Evolutionary conservation across 257 asterid species (phyloP).

Genomic region (Solanum ossicruentum): DNA sequence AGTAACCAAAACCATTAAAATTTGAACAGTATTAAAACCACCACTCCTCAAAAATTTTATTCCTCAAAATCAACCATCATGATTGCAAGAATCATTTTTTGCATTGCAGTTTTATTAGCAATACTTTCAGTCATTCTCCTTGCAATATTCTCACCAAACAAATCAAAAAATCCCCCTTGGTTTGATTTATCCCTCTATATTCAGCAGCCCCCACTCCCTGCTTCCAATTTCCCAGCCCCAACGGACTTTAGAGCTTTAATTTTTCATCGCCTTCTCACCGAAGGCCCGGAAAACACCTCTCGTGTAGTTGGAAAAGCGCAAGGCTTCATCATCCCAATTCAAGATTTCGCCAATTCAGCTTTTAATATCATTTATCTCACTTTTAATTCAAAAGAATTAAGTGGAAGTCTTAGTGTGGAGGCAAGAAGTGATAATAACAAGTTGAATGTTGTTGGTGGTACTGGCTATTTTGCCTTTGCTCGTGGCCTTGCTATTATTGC

Average conservation of each 20-base stretch:
- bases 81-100: constrained; percentile 50
- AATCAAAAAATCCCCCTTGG: constrained; percentile 8
- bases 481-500: constrained; percentile 65
- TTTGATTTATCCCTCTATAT: constrained; percentile 49
- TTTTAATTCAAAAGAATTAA: constrained; percentile 23
- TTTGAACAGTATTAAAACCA: constrained; percentile 14
- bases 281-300: constrained; percentile 57
- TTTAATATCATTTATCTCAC: constrained; percentile 77
- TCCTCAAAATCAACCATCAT: constrained; percentile 13
- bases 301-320: constrained; percentile 58
- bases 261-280: constrained; percentile 53
- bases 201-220: constrained; percentile 38
- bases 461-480: constrained; percentile 79
- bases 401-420: constrained; percentile 54
- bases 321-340: constrained; percentile 67
- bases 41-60: constrained; percentile 2
- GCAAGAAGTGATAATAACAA: constrained; percentile 42
- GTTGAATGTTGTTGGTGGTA: constrained; percentile 71
- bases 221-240: constrained; percentile 13
- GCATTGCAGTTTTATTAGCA: constrained; percentile 57
- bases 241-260: constrained; percentile 39
- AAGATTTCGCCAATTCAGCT: constrained; percentile 51
- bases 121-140: constrained; percentile 47
- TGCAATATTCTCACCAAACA: constrained; percentile 51
- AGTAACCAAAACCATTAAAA: constrained; percentile 32